Evolutionary conservation across 768 basidiomycete species (phyloP).

Genomic region (Lentinula raphanica): DNA sequence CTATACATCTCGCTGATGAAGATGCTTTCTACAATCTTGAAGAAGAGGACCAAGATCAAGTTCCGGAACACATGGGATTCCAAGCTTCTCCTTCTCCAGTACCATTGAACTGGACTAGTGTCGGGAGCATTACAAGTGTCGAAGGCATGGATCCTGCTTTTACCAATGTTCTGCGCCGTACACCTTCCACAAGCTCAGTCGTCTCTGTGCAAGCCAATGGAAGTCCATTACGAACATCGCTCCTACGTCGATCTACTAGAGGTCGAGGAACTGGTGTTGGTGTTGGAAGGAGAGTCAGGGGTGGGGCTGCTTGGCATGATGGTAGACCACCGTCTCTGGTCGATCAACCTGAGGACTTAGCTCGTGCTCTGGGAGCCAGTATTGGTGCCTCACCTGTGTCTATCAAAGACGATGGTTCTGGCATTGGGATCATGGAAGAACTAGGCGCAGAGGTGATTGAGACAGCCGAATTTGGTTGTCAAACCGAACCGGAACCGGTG

Average conservation of each 20-base stretch:
- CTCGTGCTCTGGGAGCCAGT: constrained; percentile 49
- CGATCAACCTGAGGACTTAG: constrained; percentile 67
- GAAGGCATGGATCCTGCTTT: constrained; percentile 88
- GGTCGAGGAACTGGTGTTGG: constrained; percentile 33
- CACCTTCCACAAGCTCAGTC: constrained; percentile 39
- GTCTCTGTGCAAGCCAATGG: constrained; percentile 23
- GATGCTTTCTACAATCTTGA: constrained; percentile 15
- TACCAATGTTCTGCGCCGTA: constrained; percentile 68
- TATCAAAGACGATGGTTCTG: constrained; percentile 30
- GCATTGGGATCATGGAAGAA: constrained; percentile 27
- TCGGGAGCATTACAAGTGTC: constrained; percentile 24
- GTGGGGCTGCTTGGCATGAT: constrained; percentile 67
- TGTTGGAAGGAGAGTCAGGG: constrained; percentile 49
- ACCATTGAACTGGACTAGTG: constrained; percentile 58
- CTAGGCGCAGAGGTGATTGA: constrained; percentile 26
- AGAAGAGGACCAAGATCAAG: constrained; percentile 24
- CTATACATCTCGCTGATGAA: constrained; percentile 22
- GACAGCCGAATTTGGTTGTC: constrained; percentile 59
- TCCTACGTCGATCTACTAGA: constrained; percentile 45
- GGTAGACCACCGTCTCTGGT: constrained; percentile 67
- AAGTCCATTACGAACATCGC: constrained; percentile 59
- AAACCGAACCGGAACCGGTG: constrained; percentile 48
- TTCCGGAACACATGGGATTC: constrained; percentile 18
- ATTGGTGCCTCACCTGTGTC: constrained; percentile 39
- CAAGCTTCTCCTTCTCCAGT: constrained; percentile 32